A percentile compares a stretch with the other conserved stretches of the same genome.
These are phyloP conservation scores for Populus hybrid DNA, from an alignment of 441 rosid genomes.

Conservation along the genomic window DNA sequence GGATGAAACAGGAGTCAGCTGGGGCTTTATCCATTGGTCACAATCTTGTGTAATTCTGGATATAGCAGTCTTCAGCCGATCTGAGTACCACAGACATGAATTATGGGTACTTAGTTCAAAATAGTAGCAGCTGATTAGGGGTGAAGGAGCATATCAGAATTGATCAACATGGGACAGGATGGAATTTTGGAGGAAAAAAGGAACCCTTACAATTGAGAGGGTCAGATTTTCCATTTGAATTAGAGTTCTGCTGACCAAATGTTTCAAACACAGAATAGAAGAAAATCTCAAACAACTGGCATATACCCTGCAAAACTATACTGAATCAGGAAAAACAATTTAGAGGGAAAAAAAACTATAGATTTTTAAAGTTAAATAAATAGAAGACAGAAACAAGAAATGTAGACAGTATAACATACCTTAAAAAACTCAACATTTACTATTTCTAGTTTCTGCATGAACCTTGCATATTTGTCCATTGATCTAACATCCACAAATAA, in stretches of 20 bases:
- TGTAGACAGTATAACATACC: conserved; percentile 40
- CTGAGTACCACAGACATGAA: too few relatives aligned
- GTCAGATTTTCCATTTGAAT: conserved; percentile 59
- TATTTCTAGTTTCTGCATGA: conserved; percentile 96
- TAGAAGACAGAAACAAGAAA: conserved; percentile 6
- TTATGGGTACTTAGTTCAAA: too few relatives aligned
- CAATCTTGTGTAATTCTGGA: too few relatives aligned
- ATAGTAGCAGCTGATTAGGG: too few relatives aligned
- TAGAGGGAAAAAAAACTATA: conserved; percentile 26
- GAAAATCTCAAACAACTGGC: conserved; percentile 88
- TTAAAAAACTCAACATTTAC: conserved; percentile 91
- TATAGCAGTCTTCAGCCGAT: too few relatives aligned
- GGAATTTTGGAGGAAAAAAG: too few relatives aligned
- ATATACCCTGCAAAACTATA: conserved; percentile 80
- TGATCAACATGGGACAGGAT: too few relatives aligned
- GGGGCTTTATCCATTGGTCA: too few relatives aligned
- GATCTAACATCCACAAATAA: conserved; percentile 49
- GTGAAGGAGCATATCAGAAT: too few relatives aligned
- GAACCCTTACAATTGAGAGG: conserved; percentile 29
- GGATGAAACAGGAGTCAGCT: too few relatives aligned
- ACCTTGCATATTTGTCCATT: conserved; percentile 97
- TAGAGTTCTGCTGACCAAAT: conserved; percentile 27
- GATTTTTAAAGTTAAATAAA: conserved; percentile 16
- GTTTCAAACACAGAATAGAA: conserved; percentile 74
- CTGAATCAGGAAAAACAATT: conserved; percentile 59